Base-by-base conservation (phyloP, 164 flowering plant genomes). In the Echeveria elegans region DNA sequence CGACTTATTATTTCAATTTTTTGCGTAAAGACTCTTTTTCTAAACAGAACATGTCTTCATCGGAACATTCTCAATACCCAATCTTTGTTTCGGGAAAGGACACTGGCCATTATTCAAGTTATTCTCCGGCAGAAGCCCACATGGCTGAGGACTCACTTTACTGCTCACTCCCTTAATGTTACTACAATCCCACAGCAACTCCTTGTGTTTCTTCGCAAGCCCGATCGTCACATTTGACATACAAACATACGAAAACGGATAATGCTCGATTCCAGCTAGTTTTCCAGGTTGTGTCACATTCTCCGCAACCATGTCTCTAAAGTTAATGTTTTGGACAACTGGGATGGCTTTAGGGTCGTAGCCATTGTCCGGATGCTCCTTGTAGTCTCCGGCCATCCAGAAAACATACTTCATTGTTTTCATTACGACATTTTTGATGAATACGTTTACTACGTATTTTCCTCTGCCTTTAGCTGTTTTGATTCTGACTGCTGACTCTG, bases 31-130 rank as follows among this genome's bases (percentile, higher is more conserved):
- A n/a, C n/a, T n/a, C n/a, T n/a, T n/a, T n/a, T n/a, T n/a, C n/a
- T n/a, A 56, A 28, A 29, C 61, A 56, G 34, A 60, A 72, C 95
- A 88, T 26, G 67, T 80, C 62, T 81, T 67, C 72, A 84, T 61
- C 61, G 68, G 56, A 40, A 88, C 77, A 23, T 74, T 67, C 0
- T 90, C 92, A 50, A 56, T 56, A 11, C 26, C 19, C 61, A 56
- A 28, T 12, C 32, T 56, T 4, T 56, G 6, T 4, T 5, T 29
- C 8, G 73, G 73, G 37, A 71, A 71, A 18, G 34, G 19, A 26
- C 73, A 71, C 12, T 34, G 24, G 0, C 11, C 21, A 23, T 0
- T 21, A 2, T 12, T n/a, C 28, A 21, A 63, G 9, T 4, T 19
- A 56, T 41, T 43, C 24, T 59, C 65, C 31, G 65, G 66, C 40